Evolutionary conservation across 164 flowering plant species (phyloP), one percentile per base, ranked within the genome.

Genomic region (Chimonanthus praecox): DNA sequence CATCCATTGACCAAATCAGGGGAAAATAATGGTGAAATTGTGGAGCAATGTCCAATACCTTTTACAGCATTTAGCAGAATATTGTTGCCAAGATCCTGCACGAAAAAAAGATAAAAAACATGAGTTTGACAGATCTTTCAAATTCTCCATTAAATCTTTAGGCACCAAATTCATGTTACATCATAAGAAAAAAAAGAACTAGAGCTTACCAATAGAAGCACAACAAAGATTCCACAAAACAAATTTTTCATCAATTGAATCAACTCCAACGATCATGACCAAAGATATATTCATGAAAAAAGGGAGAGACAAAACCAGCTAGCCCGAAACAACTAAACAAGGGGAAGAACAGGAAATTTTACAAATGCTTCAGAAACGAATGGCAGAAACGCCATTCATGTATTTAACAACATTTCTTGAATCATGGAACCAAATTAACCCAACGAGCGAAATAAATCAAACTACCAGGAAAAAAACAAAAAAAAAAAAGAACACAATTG

Each of bases 21-120:
- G 50, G 49, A 18, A 11, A 7, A 8, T 50, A 2, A 4, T 68
- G 51, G 46, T 50, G n/a, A 46, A 47, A 6, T 10, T 11, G 3
- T 21, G 43, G 20, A 47, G 15, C 68, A 46, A 51, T 20, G 66
- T 18, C 54, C 13, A 71, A 49, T 74, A 94, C 97, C 98, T 88
- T 85, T 89, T n/a, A 94, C 67, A 0, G 98, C 97, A 81, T 94
- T 92, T 62, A 87, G 65, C 13, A 92, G 82, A 54, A 92, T 75
- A 2, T 51, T 79, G 80, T 88, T 92, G 75, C 69, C 80, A 48
- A 92, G 90, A 79, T 94, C 92, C 97, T 94, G 87, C 84, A 82
- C 46, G 69, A 78, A 68, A 54, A 47, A 71, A 76, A 78, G 49
- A 49, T 66, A 44, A 48, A 66, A 71, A 3, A 61, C 16, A 10